Base-by-base conservation (phyloP, 1,284 basidiomycete genomes). In the Naganishia sp. region DNA sequence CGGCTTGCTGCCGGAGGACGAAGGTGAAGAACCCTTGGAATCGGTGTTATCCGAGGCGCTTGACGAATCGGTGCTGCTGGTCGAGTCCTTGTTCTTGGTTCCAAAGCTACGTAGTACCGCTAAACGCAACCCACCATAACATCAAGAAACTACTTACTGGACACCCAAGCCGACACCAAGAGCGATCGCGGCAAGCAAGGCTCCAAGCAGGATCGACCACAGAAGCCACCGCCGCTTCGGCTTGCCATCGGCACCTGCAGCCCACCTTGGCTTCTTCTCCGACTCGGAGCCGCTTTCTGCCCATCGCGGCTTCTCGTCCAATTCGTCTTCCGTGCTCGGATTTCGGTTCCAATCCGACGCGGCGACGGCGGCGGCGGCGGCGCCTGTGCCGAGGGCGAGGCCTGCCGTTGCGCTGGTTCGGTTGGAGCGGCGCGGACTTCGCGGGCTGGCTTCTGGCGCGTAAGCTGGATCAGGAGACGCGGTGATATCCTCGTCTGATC, bases 131-230 rank as follows among this genome's bases (percentile, higher is more conserved):
- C 41, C 32, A 7, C 5, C 18, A 6, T 1, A 35, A 15, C 17
- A 45, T 5, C 18, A 53, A 50, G 50, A 15, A 7, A 23, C 32
- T 17, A 52, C 64, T 54, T 18, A 65, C 42, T 54, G 31, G 41
- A 64, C 62, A 52, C 66, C 66, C 25, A 67, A 45, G 0, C 66
- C 66, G n/a, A 67, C 66, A 21, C 47, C 66, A 4, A 67, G 55
- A 32, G 53, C 66, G 55, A 78, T 61, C 32, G 42, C 57, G 5
- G 57, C 57, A 2, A 61, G 57, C 21, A 35, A 69, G 45, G 72
- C 73, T 54, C 78, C 58, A n/a, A 78, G n/a, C 42, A 73, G 68
- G 21, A 71, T 67, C 5, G 68, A 62, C 35, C 72, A 61, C 47
- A 61, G 50, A 31, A 61, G 15, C 57, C 57, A 61, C 15, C 57